Conservation (phyloP, 371 early-diverging fungal genomes). For the Blakeslea trispora region DNA sequence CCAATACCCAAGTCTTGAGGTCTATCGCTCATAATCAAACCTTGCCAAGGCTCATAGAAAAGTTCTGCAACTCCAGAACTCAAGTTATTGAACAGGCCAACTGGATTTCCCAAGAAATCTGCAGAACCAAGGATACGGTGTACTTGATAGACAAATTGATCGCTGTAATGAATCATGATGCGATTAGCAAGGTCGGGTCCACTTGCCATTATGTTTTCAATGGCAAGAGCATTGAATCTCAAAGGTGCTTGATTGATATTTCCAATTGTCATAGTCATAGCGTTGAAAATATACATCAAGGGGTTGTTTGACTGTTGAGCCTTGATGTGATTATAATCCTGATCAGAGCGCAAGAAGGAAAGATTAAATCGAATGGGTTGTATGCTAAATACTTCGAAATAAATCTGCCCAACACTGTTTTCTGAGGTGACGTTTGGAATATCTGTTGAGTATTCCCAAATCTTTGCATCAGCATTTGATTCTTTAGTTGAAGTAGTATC, state of each 20-base stretch:
- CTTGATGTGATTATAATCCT: slow-evolving; percentile 53
- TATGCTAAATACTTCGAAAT: slow-evolving; percentile 93
- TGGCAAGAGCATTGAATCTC: slow-evolving; percentile 85
- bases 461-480: slow-evolving; percentile 10
- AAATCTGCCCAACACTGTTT: slow-evolving; percentile 74
- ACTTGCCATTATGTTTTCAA: slow-evolving; percentile 87
- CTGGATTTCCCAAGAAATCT: slow-evolving; percentile 97
- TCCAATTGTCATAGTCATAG: slow-evolving; percentile 95
- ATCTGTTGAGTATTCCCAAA: slow-evolving; percentile 58
- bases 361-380: slow-evolving; percentile 95
- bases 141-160: slow-evolving; percentile 88
- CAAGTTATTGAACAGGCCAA: slow-evolving; percentile 93
- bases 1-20: slow-evolving; percentile 97
- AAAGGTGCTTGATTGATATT: slow-evolving; percentile 94
- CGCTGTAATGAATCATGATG: slow-evolving; percentile 84
- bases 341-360: slow-evolving; percentile 89
- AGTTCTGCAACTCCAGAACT: slow-evolving; percentile 94
- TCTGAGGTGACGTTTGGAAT: slow-evolving; percentile 72
- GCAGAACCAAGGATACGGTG: slow-evolving; percentile 96
- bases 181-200: slow-evolving; percentile 77
- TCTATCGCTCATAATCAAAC: slow-evolving; percentile 91
- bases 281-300: slow-evolving; percentile 67
- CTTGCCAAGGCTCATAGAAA: slow-evolving; percentile 98
- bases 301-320: slow-evolving; percentile 5
- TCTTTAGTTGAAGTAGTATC: slow-evolving; percentile 33